phyloP scores from a whole-genome alignment of 768 basidiomycete genomes.

The Hypholoma fasciculare region DNA sequence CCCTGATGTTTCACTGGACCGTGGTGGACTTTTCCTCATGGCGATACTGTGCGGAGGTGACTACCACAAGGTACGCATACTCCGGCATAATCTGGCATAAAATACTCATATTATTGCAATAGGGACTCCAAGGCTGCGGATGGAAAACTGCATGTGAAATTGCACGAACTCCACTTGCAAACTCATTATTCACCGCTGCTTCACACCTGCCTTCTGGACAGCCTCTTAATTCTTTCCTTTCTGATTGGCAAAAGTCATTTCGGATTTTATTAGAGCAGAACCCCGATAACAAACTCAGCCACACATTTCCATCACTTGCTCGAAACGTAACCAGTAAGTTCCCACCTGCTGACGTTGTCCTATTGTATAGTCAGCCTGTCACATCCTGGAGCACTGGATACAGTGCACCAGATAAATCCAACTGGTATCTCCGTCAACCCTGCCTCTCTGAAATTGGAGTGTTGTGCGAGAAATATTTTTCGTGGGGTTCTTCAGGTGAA shows the following conservation, averaged over 20 bases:
- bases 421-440: background rate
- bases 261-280: background rate
- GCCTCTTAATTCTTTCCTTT: background rate
- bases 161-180: background rate
- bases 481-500: conserved; percentile 7
- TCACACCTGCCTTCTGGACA: background rate
- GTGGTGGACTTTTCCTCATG: conserved; percentile 7
- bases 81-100: background rate
- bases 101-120: background rate
- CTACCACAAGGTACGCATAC: conserved; percentile 3
- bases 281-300: background rate
- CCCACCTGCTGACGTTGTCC: background rate
- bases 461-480: conserved; percentile 14
- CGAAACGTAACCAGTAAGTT: background rate
- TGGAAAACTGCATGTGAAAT: background rate
- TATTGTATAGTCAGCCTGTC: background rate
- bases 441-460: background rate
- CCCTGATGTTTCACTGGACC: background rate
- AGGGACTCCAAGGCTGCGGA: conserved; percentile 8
- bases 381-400: background rate
- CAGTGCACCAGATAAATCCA: background rate
- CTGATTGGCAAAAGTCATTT: conserved; percentile 1
- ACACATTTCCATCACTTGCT: background rate
- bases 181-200: conserved; percentile 1
- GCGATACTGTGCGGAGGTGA: conserved; percentile 15